Conservation (phyloP, 2,329 filamentous ascomycete genomes). For the Claviceps paspali region DNA sequence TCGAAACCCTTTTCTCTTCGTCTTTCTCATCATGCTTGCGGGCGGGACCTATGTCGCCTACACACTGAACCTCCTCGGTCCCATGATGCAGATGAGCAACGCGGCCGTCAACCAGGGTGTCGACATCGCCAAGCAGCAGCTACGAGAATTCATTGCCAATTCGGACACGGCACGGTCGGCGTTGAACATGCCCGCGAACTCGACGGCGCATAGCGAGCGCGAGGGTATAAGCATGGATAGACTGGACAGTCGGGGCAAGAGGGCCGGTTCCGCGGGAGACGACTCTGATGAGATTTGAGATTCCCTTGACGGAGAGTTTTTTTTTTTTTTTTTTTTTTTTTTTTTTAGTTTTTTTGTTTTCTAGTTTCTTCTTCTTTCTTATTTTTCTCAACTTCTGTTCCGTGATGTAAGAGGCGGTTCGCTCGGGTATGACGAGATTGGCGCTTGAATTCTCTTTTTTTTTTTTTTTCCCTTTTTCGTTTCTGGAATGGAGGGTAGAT, state of each 20-base stretch:
- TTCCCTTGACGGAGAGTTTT: neutral
- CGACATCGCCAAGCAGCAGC: slow-evolving; percentile 80
- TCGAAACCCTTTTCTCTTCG: slow-evolving; percentile 83
- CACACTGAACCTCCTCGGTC: slow-evolving; percentile 86
- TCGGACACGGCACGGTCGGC: slow-evolving; percentile 77
- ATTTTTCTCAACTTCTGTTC: neutral
- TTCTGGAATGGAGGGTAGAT: neutral
- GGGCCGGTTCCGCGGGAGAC: slow-evolving; percentile 24
- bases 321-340: neutral
- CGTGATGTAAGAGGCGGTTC: neutral
- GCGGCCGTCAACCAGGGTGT: slow-evolving; percentile 75
- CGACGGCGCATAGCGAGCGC: slow-evolving; percentile 18
- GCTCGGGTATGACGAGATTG: neutral
- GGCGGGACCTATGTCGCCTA: slow-evolving; percentile 79
- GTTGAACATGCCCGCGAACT: slow-evolving; percentile 51
- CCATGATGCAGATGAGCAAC: slow-evolving; percentile 88
- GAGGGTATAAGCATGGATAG: slow-evolving; percentile 42
- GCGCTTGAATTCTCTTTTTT: neutral
- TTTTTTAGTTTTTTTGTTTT: neutral
- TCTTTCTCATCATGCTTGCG: slow-evolving; percentile 65
- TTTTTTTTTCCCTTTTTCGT: neutral
- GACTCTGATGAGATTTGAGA: slow-evolving; percentile 45
- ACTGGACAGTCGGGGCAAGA: slow-evolving; percentile 45
- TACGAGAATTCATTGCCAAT: slow-evolving; percentile 78
- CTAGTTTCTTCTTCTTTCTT: neutral